A percentile compares a stretch with the other conserved stretches of the same genome.
Evolutionary conservation across 2,329 filamentous ascomycete genomes (phyloP).

Genomic region (Pleoardoris graminearum): DNA sequence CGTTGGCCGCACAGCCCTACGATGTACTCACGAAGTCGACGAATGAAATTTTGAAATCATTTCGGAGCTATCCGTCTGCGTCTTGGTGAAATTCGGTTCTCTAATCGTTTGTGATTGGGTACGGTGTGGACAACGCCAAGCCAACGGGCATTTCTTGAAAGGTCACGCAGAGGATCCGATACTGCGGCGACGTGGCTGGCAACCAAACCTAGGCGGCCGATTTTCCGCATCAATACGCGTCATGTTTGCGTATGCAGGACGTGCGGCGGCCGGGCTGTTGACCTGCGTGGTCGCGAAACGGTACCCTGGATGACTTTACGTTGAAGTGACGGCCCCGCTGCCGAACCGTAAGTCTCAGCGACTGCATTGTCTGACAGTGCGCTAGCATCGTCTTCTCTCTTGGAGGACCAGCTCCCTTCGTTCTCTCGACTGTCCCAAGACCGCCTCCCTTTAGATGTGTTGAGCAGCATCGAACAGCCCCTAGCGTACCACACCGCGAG

Average conservation of each 20-base stretch:
- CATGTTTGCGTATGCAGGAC: no score
- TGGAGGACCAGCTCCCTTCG: no score
- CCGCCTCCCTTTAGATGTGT: not conserved
- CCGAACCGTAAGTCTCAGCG: not conserved
- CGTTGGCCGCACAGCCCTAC: slow-evolving; percentile 18
- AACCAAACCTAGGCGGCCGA: no score
- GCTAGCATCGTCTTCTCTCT: no score
- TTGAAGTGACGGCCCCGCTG: not conserved
- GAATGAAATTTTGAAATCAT: slow-evolving; percentile 8
- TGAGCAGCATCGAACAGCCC: not conserved
- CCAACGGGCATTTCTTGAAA: not conserved
- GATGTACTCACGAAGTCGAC: slow-evolving; percentile 16
- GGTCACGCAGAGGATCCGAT: no score
- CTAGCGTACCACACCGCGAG: not conserved
- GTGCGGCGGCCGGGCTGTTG: no score
- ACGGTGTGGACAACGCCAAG: not conserved
- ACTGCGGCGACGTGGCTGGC: no score
- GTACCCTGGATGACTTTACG: not conserved
- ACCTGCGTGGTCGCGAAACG: no score
- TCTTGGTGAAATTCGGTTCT: not conserved
- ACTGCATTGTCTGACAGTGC: not conserved
- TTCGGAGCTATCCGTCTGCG: not conserved
- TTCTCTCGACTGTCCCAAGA: no score
- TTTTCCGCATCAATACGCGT: no score
- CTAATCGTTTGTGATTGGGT: not conserved